Evolutionary conservation across 2,329 filamentous ascomycete genomes (phyloP).

Genomic region (Colletotrichum echinochloae): DNA sequence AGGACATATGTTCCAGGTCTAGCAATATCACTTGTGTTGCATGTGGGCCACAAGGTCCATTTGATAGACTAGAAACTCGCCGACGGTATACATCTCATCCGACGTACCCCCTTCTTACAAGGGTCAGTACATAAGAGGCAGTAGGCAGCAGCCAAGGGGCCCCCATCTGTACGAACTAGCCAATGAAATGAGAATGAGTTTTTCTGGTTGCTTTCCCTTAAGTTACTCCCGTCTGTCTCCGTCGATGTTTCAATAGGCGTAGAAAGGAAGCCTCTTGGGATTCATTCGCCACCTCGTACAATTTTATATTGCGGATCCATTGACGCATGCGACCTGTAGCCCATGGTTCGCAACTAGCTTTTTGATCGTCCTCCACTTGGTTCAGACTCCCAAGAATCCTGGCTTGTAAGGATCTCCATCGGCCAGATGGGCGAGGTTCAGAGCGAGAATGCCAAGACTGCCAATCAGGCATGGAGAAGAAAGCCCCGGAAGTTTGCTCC

Average conservation of each 20-base stretch:
- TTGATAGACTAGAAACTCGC: no score
- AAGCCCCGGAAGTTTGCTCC: constrained; percentile 53
- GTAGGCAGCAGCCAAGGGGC: background rate
- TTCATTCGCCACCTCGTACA: background rate
- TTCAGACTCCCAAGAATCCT: background rate
- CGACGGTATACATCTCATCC: no score
- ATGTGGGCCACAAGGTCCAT: background rate
- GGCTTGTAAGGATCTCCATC: background rate
- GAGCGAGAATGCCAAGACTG: background rate
- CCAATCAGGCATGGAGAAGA: constrained; percentile 42
- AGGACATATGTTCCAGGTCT: background rate
- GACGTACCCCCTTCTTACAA: no score
- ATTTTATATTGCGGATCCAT: background rate
- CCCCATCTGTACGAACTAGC: background rate
- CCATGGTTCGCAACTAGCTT: background rate
- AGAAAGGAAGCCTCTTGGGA: background rate
- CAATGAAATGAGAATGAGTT: background rate
- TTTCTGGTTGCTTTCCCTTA: background rate
- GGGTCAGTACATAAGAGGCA: no score
- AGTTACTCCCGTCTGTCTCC: background rate
- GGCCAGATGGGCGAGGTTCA: background rate
- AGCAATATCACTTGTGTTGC: background rate
- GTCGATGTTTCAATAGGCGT: background rate
- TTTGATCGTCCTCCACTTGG: background rate
- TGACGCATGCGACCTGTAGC: background rate